These are phyloP conservation scores for Verbena officinalis DNA, from an alignment of 257 asterid species.

Conservation along the genomic window DNA sequence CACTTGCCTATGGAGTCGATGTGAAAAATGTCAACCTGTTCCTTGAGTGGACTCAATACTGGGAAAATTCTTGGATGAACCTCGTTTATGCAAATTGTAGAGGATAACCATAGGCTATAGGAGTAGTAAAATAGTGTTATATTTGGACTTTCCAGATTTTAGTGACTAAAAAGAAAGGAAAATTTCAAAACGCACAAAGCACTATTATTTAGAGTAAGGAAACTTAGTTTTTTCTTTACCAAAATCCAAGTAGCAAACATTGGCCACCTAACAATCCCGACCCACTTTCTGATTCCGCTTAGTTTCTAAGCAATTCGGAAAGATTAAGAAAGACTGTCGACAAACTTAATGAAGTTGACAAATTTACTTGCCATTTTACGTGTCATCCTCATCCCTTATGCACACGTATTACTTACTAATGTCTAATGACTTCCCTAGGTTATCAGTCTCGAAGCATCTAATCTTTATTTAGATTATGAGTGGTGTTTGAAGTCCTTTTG, in stretches of 20 bases:
- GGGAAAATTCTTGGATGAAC: too few species aligned
- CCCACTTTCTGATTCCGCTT: neutral
- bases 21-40: neutral
- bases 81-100: too few species aligned
- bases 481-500: neutral
- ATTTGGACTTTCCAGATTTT: neutral
- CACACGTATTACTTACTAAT: neutral
- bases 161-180: neutral
- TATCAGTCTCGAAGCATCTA: neutral
- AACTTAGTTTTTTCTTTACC: neutral
- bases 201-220: neutral
- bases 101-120: neutral
- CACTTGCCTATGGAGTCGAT: neutral
- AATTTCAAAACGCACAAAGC: neutral
- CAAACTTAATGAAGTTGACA: neutral
- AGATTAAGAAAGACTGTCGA: neutral
- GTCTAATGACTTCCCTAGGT: neutral
- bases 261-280: neutral
- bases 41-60: too few species aligned
- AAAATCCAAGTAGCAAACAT: neutral
- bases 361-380: neutral
- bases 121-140: neutral
- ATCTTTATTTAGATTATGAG: neutral
- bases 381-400: neutral
- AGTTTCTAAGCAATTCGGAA: neutral